Percentiles rank a stretch among this genome's conserved stretches.
Conservation (phyloP, 371 early-diverging fungal genomes). For the Saksenaea oblongispora region DNA sequence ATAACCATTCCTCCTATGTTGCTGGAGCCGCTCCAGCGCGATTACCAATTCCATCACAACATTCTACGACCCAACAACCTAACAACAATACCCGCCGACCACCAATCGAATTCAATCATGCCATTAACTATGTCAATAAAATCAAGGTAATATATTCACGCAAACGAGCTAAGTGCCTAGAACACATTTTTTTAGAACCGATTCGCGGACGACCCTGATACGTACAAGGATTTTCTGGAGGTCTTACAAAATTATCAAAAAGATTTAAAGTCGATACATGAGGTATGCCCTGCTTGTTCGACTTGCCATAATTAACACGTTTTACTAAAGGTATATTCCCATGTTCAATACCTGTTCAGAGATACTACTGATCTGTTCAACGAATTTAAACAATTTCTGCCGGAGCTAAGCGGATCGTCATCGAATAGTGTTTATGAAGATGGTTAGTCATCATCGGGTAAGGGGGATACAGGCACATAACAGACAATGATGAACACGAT, state of each 20-base stretch:
- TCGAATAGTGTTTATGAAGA: not conserved
- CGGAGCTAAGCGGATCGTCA: not conserved
- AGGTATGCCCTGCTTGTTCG: slow-evolving; percentile 42
- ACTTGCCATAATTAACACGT: no score
- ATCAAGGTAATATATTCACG: slow-evolving; percentile 65
- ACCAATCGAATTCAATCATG: slow-evolving; percentile 95
- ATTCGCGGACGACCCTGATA: slow-evolving; percentile 83
- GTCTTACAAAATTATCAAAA: slow-evolving; percentile 91
- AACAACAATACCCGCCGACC: slow-evolving; percentile 12
- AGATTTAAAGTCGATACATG: slow-evolving; percentile 87
- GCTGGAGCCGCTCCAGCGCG: not conserved
- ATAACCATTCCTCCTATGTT: not conserved
- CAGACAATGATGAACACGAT: no score
- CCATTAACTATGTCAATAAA: slow-evolving; percentile 97
- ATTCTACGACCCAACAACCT: no score
- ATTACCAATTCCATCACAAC: not conserved
- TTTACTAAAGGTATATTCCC: no score
- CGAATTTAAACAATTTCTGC: not conserved
- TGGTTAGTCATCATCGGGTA: not conserved
- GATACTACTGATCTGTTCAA: no score
- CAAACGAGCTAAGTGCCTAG: not conserved
- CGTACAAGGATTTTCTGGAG: slow-evolving; percentile 91
- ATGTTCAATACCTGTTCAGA: no score
- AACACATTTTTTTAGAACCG: slow-evolving; percentile 73
- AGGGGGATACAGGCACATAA: not conserved